Evolutionary conservation across 1,139 yeast species (phyloP), one percentile per base, ranked within the genome.

Genomic region (Magnusiomyces tetraspermus): DNA sequence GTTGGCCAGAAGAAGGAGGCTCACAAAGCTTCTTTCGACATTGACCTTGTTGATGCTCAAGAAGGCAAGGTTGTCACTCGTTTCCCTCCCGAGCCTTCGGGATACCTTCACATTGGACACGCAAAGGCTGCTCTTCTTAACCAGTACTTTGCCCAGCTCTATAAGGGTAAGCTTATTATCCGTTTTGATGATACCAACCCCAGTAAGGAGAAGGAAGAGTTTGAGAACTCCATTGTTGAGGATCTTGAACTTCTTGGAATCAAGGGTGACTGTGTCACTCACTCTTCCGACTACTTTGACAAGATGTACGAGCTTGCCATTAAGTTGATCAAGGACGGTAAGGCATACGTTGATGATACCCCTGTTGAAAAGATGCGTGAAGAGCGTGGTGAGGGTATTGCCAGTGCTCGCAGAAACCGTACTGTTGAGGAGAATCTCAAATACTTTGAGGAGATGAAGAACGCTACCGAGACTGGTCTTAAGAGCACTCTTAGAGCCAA

Each of bases 171-270:
- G 71, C 78, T 90, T 68, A 88, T 90, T 66, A 83, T 92, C 64
- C 83, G 98, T 73, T 92, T 90, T 68, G 98, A 92, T 69, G 97
- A 92, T 69, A 92, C 98, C 57, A 92, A 92, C 71, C 98, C 98
- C 46, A 80, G 90, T 55, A 90, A 90, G 74, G 97, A 92, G 75
- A 89, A 86, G 75, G 82, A 62, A 46, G 97, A 92, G 73, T 92
- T 84, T 72, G 92, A 90, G 69, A 92, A 90, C 64, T 80, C 96
- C 36, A 92, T 92, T 67, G 73, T 90, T 59, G 95, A 89, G 72
- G 97, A 90, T 75, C 78, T 92, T 69, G 77, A 82, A 57, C 76
- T 89, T 59, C 76, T 92, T 63, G 97, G 97, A 51, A 85, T 92
- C 70, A 85, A 87, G 72, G 96, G 96, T 64, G 97, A 90, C 70